These are phyloP conservation scores for Taiozyma onychis DNA, from an alignment of 1,139 yeast genomes.

Conservation along the genomic window DNA sequence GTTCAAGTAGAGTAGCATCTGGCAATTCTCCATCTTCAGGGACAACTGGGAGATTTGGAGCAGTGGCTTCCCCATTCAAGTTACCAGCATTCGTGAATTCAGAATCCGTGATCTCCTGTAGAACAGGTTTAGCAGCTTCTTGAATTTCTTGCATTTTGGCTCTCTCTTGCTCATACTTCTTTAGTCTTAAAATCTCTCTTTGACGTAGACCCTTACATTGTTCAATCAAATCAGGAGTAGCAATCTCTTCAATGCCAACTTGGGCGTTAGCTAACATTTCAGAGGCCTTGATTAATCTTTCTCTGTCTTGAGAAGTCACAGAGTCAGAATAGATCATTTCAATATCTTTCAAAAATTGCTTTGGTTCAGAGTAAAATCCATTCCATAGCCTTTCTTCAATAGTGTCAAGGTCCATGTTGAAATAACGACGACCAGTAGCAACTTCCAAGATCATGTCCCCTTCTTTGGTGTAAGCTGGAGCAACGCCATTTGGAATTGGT, in stretches of 20 bases:
- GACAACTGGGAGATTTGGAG: not conserved
- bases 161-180: constrained; percentile 35
- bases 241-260: constrained; percentile 89
- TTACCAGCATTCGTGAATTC: not conserved
- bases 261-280: constrained; percentile 97
- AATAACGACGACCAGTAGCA: constrained; percentile 63
- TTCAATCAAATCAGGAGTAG: constrained; percentile 61
- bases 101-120: not conserved
- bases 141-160: constrained; percentile 7
- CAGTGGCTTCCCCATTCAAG: not conserved
- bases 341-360: constrained; percentile 79
- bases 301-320: constrained; percentile 71
- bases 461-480: constrained; percentile 48
- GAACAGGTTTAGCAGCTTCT: not conserved
- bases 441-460: constrained; percentile 80
- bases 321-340: constrained; percentile 82
- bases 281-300: constrained; percentile 78
- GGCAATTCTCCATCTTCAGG: not conserved
- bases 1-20: not conserved
- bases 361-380: constrained; percentile 91
- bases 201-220: constrained; percentile 72
- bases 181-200: constrained; percentile 59
- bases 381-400: constrained; percentile 96
- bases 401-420: constrained; percentile 89
- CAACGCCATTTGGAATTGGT: constrained; percentile 33